These are phyloP conservation scores for Leccinum fallax DNA, from an alignment of 1,284 basidiomycete species.

Conservation along the genomic window DNA sequence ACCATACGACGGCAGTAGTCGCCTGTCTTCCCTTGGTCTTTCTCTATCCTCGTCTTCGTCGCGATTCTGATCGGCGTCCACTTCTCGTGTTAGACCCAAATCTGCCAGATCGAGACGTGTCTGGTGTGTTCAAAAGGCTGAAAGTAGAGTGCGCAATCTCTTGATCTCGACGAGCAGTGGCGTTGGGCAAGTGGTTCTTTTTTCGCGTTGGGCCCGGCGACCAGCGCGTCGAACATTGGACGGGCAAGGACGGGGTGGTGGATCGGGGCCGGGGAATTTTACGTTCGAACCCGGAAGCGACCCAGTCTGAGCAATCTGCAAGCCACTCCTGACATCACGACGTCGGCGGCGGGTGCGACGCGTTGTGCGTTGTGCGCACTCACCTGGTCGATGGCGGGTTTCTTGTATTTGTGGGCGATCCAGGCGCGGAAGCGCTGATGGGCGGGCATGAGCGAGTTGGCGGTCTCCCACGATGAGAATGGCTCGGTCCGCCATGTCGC, in stretches of 20 bases:
- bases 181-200: slow-evolving; percentile 37
- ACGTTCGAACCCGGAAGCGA: slow-evolving; percentile 47
- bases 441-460: slow-evolving; percentile 19
- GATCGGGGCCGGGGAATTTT: slow-evolving; percentile 47
- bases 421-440: slow-evolving; percentile 40
- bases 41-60: too few species aligned
- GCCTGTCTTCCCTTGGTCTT: too few species aligned
- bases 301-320: slow-evolving; percentile 66
- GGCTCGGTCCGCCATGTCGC: slow-evolving; percentile 23
- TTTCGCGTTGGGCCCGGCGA: slow-evolving; percentile 19
- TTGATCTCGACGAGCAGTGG: slow-evolving; percentile 70
- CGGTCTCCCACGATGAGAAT: slow-evolving; percentile 8
- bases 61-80: too few species aligned
- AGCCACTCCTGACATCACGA: slow-evolving; percentile 63
- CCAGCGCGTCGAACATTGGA: background rate
- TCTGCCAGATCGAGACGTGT: too few species aligned
- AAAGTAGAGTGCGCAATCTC: slow-evolving; percentile 67
- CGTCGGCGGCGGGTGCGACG: background rate
- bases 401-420: slow-evolving; percentile 51
- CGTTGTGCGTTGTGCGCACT: slow-evolving; percentile 5
- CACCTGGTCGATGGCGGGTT: slow-evolving; percentile 58
- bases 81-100: too few species aligned
- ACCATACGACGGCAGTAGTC: too few species aligned
- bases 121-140: too few species aligned
- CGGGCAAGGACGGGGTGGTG: slow-evolving; percentile 1